phyloP scores from a whole-genome alignment of 305 asterid species.

The Fraxinus sp. region DNA sequence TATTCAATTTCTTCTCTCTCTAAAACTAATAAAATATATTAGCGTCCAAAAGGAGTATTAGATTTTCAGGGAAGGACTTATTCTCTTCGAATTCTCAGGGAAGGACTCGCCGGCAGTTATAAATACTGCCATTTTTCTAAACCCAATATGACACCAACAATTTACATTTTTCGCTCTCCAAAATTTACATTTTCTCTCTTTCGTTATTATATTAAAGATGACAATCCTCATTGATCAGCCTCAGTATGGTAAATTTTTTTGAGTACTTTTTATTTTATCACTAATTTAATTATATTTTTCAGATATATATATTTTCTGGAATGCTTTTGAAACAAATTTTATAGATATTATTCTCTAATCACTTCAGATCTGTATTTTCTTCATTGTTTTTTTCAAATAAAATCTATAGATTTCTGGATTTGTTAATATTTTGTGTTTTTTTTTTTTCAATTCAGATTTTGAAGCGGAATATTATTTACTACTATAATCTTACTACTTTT shows the following conservation, averaged over 20 bases:
- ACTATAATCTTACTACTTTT: background rate
- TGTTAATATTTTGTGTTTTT: too few species aligned
- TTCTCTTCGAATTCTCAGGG: slow-evolving; percentile 57
- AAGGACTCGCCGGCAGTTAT: slow-evolving; percentile 72
- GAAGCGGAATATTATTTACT: too few species aligned
- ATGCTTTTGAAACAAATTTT: background rate
- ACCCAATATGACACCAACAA: slow-evolving; percentile 9
- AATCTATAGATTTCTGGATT: background rate
- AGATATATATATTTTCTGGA: background rate
- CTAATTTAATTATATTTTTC: too few species aligned
- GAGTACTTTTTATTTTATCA: too few species aligned
- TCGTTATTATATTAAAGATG: slow-evolving; percentile 25
- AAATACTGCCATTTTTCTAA: slow-evolving; percentile 40
- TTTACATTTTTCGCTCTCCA: background rate
- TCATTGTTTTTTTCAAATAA: too few species aligned
- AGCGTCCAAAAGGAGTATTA: slow-evolving; percentile 13
- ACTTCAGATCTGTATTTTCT: background rate
- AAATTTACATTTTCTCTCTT: background rate
- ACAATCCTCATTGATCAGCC: slow-evolving; percentile 47
- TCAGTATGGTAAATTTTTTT: slow-evolving; percentile 32
- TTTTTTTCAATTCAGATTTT: too few species aligned
- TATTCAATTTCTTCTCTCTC: background rate
- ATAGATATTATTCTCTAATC: background rate
- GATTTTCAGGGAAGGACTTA: slow-evolving; percentile 63
- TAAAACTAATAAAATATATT: background rate